These are phyloP conservation scores for Calonectria hongkongensis DNA, from an alignment of 2,329 filamentous ascomycete genomes.

Conservation along the genomic window DNA sequence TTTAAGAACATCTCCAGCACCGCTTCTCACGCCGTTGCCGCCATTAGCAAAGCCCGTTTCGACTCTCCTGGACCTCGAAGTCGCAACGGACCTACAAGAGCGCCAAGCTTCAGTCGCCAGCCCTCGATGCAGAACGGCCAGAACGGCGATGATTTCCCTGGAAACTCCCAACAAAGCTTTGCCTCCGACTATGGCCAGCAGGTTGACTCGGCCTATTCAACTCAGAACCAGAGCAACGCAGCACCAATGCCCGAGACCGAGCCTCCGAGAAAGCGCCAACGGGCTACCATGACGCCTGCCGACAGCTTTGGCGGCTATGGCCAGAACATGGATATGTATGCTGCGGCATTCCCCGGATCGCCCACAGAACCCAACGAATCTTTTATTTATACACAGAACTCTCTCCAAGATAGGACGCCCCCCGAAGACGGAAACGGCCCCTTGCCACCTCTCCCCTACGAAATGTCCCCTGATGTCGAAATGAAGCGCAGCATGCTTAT, in stretches of 20 bases:
- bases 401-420: constrained; percentile 64
- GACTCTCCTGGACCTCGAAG: constrained; percentile 87
- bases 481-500: constrained; percentile 88
- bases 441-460: constrained; percentile 78
- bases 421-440: constrained; percentile 74
- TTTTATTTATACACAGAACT: constrained; percentile 78
- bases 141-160: constrained; percentile 78
- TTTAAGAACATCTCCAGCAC: constrained; percentile 98
- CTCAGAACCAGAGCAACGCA: constrained; percentile 69
- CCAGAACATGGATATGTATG: constrained; percentile 68
- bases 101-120: constrained; percentile 82
- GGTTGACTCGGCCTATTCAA: constrained; percentile 82
- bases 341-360: constrained; percentile 77
- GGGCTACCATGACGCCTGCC: constrained; percentile 72
- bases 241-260: constrained; percentile 72
- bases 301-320: constrained; percentile 75
- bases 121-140: constrained; percentile 78
- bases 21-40: constrained; percentile 93
- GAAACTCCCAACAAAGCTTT: constrained; percentile 90
- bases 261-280: constrained; percentile 87
- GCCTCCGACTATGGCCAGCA: constrained; percentile 84
- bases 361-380: constrained; percentile 89
- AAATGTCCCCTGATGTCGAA: constrained; percentile 79
- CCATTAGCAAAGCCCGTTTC: constrained; percentile 96
- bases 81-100: constrained; percentile 78